phyloP scores from a whole-genome alignment of 2,329 filamentous ascomycete genomes.

The Fusarium nanum region DNA sequence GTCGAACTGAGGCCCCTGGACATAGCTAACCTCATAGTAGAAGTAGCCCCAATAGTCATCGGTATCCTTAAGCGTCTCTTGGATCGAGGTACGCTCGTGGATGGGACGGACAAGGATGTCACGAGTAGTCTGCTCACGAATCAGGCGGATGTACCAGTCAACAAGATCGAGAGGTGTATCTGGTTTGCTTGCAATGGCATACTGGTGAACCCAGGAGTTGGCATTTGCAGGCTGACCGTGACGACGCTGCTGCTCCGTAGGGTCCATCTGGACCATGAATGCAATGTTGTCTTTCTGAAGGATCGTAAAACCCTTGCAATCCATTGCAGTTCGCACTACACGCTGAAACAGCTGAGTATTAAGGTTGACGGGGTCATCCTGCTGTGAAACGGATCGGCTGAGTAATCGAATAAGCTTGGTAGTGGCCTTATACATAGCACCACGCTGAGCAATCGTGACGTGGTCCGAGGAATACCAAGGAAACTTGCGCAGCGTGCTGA shows the following conservation, averaged over 20 bases:
- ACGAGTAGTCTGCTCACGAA: constrained; percentile 64
- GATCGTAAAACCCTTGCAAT: constrained; percentile 70
- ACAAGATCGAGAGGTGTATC: constrained; percentile 63
- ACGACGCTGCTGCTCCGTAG: constrained; percentile 50
- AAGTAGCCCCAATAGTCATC: constrained; percentile 65
- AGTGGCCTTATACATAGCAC: constrained; percentile 63
- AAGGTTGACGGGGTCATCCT: constrained; percentile 58
- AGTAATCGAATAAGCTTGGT: constrained; percentile 62
- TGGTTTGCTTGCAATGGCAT: constrained; percentile 63
- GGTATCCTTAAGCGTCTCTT: constrained; percentile 49
- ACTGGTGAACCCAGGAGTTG: constrained; percentile 63
- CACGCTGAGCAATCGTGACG: constrained; percentile 69
- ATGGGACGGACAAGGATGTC: constrained; percentile 56
- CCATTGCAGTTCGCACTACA: constrained; percentile 63
- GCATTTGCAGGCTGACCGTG: constrained; percentile 63
- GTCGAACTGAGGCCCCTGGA: constrained; percentile 57
- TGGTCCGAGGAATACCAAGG: constrained; percentile 69
- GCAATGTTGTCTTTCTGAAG: constrained; percentile 71
- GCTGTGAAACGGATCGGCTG: constrained; percentile 54
- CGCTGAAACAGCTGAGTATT: constrained; percentile 66
- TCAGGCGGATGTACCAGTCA: constrained; percentile 68
- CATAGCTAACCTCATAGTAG: constrained; percentile 60
- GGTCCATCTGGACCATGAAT: constrained; percentile 53
- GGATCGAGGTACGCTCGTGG: constrained; percentile 55
- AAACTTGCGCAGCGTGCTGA: constrained; percentile 71